Base-by-base conservation (phyloP, 2,329 filamentous ascomycete genomes). In the Phialophora chinensis region DNA sequence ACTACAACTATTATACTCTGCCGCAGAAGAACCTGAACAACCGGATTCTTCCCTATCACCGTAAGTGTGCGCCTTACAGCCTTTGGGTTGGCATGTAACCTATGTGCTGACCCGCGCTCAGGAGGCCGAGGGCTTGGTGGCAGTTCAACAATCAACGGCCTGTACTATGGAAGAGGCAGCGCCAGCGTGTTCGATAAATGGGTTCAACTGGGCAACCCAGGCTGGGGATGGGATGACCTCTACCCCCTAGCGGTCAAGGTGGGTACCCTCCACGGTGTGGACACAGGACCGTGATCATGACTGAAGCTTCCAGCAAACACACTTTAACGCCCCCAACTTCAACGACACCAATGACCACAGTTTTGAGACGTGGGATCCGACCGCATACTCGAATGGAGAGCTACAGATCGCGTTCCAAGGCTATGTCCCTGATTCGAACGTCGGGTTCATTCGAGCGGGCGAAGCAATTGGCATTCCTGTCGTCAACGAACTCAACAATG, bases 401-500 rank as follows among this genome's bases (percentile, higher is more conserved):
- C 38, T 77, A 1, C 66, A 77, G 63, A 73, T 77, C 7, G 71
- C 33, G 23, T 62, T 62, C 38, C 60, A 62, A n/a, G 60, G 60
- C 2, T 76, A 74, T 49, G 75, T 77, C 7, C 72, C 74, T 0
- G 65, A 71, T 3, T 75, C 74, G 4, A 72, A 71, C 1, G 67
- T 74, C 23, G 74, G 68, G 0, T 77, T 77, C 25, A 71, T 77
- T 14, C 35, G 69, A 25, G 75, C 74, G 42, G 71, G 69, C 29
- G 74, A 76, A 60, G 71, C 74, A 14, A 68, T 71, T 5, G 67
- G 73, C 17, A 74, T 76, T n/a, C 73, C 75, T 0, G 73, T 76
- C n/a, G 74, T 77, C 11, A 62, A 76, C 10, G 75, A 77, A 20
- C 67, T 77, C 8, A 77, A 77, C 64, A 69, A 64, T 17, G 76